Conservation (phyloP, 768 basidiomycete genomes). For the Suillus lakei region DNA sequence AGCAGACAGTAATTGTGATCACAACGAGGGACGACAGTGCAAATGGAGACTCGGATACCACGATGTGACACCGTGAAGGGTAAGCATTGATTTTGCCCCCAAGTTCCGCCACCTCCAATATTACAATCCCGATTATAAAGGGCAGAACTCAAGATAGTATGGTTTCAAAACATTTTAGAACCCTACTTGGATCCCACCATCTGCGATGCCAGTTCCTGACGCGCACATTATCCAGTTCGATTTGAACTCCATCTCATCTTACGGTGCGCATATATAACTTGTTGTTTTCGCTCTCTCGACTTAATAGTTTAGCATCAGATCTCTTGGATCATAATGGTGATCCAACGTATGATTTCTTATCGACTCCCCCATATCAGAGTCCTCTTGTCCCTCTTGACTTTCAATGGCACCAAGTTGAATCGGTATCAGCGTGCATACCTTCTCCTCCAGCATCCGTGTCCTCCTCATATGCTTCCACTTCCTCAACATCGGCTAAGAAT, state of each 20-base stretch:
- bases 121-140: conserved; percentile 28
- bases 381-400: conserved; percentile 19
- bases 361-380: conserved; percentile 12
- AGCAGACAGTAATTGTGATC: conserved; percentile 29
- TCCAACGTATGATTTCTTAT: conserved; percentile 18
- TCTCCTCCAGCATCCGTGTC: conserved; percentile 15
- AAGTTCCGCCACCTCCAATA: conserved; percentile 17
- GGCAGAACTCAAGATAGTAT: conserved; percentile 16
- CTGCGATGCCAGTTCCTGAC: conserved; percentile 19
- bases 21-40: conserved; percentile 24
- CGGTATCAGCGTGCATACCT: conserved; percentile 11
- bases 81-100: conserved; percentile 7
- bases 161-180: neutral
- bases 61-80: conserved; percentile 33
- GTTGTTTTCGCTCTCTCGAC: neutral
- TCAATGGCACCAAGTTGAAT: conserved; percentile 20
- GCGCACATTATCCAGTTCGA: conserved; percentile 14
- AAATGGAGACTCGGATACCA: conserved; percentile 18
- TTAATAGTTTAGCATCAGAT: neutral
- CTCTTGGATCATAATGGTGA: neutral
- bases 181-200: neutral
- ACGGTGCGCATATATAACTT: conserved; percentile 2
- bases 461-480: conserved; percentile 14
- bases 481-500: conserved; percentile 14
- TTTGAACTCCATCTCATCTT: conserved; percentile 8